Evolutionary conservation across 192 early-diverging fungal species (phyloP), one percentile per base, ranked within the genome.

Genomic region (Chytriomyces sp.): DNA sequence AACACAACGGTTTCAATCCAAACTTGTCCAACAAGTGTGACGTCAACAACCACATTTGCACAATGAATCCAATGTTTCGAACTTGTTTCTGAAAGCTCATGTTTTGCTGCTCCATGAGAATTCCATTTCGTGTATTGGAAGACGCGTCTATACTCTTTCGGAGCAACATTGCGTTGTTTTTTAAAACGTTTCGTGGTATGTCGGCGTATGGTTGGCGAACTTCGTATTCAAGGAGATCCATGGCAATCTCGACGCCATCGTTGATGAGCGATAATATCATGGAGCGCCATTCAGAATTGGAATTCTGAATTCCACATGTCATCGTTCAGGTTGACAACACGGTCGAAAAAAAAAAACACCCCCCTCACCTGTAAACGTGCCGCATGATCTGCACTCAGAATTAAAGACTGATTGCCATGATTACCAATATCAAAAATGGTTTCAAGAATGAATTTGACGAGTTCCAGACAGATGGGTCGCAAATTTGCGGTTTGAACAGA

Each of bases 171-270:
- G 45, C 60, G 60, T 23, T 62, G 23, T 8, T 26, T 35, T 35
- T 53, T 7, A 60, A 0, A 8, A 53, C n/a, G 35, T 69, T 60
- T 45, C 7, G 4, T 60, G 69, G 26, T 59, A 35, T 1, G 35
- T 35, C 35, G 35, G 35, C 4, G 35, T 35, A 35, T 35, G 53
- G 60, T 6, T 61, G 53, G 7, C 11, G 3, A 8, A 48, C 49
- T 26, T 73, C 71, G 62, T 62, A 73, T 45, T 73, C 71, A 16
- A 73, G 45, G 8, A 73, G 45, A 62, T 73, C 71, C 8, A 73
- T 48, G 5, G 62, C 71, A 13, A 73, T 20, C 45, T 73, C 71
- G 1, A 73, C 71, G 5, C 71, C 71, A n/a, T 73, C 71, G 53
- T 73, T 73, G 59, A 73, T 60, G 11, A 73, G 59, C 6, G 71